phyloP scores from a whole-genome alignment of 2,329 filamentous ascomycete species.

The Westerdykella aurantiaca region DNA sequence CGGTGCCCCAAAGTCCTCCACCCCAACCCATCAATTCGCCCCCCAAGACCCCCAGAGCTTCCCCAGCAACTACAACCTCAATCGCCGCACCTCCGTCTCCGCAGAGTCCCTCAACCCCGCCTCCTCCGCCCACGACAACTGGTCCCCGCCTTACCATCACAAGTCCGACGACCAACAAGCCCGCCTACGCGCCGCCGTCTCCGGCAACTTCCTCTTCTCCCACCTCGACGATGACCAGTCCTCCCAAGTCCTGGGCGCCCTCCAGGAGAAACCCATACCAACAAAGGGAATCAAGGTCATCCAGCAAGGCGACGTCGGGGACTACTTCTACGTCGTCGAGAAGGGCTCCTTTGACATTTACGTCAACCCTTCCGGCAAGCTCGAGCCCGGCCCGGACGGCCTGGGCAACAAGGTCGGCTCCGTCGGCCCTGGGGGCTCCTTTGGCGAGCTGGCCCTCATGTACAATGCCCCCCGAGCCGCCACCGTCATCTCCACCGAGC shows the following conservation, averaged over 20 bases:
- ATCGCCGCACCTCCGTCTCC: conserved; percentile 89
- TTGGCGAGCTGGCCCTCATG: conserved; percentile 96
- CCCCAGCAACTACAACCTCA: conserved; percentile 89
- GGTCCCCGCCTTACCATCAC: conserved; percentile 77
- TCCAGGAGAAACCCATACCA: conserved; percentile 92
- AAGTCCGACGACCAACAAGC: conserved; percentile 77
- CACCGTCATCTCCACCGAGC: conserved; percentile 79
- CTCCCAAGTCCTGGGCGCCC: conserved; percentile 75
- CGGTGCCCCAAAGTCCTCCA: conserved; percentile 32
- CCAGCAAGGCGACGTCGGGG: conserved; percentile 87
- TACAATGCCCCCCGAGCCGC: conserved; percentile 96
- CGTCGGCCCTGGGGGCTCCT: conserved; percentile 84
- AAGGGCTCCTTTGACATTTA: conserved; percentile 85
- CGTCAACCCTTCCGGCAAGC: conserved; percentile 70
- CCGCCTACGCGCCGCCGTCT: conserved; percentile 74
- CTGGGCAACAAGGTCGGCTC: conserved; percentile 76
- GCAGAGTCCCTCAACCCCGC: conserved; percentile 93
- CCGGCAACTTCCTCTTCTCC: conserved; percentile 87
- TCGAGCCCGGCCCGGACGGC: conserved; percentile 75
- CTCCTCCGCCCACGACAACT: conserved; percentile 76
- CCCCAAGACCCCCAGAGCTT: conserved; percentile 62
- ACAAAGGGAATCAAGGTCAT: conserved; percentile 90
- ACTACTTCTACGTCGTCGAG: conserved; percentile 97
- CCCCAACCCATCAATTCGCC: conserved; percentile 37
- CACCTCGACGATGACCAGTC: conserved; percentile 93